phyloP scores from a whole-genome alignment of 768 basidiomycete genomes.

The Naganishia onofrii region DNA sequence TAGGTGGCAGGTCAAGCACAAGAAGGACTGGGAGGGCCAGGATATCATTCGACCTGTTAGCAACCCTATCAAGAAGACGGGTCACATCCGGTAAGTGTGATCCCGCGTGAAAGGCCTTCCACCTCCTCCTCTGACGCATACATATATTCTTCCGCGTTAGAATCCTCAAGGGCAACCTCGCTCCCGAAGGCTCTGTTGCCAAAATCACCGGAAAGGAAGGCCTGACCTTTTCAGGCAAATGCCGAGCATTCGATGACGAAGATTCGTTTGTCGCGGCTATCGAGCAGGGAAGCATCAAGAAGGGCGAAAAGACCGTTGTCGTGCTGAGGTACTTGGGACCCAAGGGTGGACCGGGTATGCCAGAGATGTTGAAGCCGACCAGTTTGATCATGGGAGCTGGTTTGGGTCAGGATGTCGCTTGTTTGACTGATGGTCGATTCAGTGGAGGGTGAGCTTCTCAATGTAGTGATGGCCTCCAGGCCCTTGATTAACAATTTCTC shows the following conservation, averaged over 20 bases:
- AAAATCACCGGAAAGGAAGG: slow-evolving; percentile 95
- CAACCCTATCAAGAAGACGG: slow-evolving; percentile 80
- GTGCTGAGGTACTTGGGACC: slow-evolving; percentile 95
- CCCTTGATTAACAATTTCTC: neutral
- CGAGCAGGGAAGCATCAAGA: slow-evolving; percentile 79
- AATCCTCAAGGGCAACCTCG: slow-evolving; percentile 79
- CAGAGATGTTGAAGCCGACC: slow-evolving; percentile 98
- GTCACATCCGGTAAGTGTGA: slow-evolving; percentile 65
- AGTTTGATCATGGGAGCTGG: slow-evolving; percentile 98
- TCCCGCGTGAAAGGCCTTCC: neutral
- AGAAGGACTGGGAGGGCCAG: slow-evolving; percentile 65
- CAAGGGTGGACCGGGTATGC: slow-evolving; percentile 97
- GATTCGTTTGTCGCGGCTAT: slow-evolving; percentile 83
- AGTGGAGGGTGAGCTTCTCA: slow-evolving; percentile 76
- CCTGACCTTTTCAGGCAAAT: slow-evolving; percentile 78
- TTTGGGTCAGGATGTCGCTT: slow-evolving; percentile 90
- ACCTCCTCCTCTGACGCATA: neutral
- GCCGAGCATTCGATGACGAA: slow-evolving; percentile 87
- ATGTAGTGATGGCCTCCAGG: neutral
- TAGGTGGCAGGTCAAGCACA: slow-evolving; percentile 60
- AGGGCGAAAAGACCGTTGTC: slow-evolving; percentile 94
- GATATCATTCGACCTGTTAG: slow-evolving; percentile 70
- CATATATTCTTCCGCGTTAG: slow-evolving; percentile 27
- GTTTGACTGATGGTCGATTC: slow-evolving; percentile 95
- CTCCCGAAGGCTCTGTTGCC: slow-evolving; percentile 81